Evolutionary conservation across 2,329 filamentous ascomycete species (phyloP).

Genomic region (Simplicillium sp.): DNA sequence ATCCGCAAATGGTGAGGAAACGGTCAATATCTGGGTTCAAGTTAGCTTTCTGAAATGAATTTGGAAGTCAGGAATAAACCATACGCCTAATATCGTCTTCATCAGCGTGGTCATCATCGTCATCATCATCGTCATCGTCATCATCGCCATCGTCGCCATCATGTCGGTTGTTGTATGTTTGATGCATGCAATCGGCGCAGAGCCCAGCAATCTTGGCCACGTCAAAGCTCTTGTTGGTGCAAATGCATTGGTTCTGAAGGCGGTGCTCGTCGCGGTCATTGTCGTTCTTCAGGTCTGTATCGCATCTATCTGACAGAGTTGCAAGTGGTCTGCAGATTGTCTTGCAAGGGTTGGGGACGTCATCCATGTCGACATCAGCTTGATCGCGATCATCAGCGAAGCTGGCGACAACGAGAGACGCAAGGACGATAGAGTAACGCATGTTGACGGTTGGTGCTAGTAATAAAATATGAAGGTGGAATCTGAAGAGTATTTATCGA

Average conservation of each 20-base stretch:
- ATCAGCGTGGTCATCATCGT: constrained; percentile 4
- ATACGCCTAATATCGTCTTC: constrained; percentile 1
- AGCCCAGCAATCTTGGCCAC: constrained; percentile 23
- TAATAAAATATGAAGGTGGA: background rate
- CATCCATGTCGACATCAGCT: constrained; percentile 20
- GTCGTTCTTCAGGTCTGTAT: constrained; percentile 18
- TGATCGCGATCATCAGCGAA: constrained; percentile 19
- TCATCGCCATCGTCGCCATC: background rate
- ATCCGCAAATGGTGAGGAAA: background rate
- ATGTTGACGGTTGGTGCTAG: background rate
- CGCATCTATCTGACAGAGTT: constrained; percentile 23
- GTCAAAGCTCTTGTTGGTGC: constrained; percentile 30
- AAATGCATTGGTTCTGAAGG: constrained; percentile 28
- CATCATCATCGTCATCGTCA: constrained; percentile 6
- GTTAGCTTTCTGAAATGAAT: background rate
- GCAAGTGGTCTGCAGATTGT: constrained; percentile 26
- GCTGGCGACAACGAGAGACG: constrained; percentile 18
- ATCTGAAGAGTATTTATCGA: too few relatives aligned
- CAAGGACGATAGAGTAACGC: constrained; percentile 10
- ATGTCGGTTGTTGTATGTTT: constrained; percentile 8
- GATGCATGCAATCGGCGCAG: constrained; percentile 12
- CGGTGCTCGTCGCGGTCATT: constrained; percentile 23
- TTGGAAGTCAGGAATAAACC: background rate
- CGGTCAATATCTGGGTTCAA: background rate
- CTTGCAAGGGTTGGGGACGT: constrained; percentile 23